phyloP scores from a whole-genome alignment of 306 rosid genomes.

The Inga laurina region DNA sequence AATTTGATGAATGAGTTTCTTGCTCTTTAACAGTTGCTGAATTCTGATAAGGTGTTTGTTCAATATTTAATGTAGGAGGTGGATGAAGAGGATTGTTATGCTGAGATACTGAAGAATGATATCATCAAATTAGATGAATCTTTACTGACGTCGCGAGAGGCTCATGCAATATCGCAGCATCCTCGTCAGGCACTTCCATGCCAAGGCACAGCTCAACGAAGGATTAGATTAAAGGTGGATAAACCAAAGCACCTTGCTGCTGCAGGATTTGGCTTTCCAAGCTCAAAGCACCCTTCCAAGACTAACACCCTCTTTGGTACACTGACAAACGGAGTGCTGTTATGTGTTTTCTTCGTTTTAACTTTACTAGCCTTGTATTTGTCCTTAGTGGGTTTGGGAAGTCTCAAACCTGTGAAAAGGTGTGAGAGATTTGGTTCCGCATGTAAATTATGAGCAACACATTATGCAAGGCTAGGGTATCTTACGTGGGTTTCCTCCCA shows the following conservation, averaged over 20 bases:
- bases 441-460: not conserved
- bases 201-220: conserved; percentile 73
- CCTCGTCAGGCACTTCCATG: conserved; percentile 24
- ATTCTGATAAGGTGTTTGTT: not conserved
- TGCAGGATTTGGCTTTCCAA: conserved; percentile 13
- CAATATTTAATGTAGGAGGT: conserved; percentile 38
- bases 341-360: not conserved
- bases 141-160: conserved; percentile 30
- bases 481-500: not conserved
- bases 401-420: conserved; percentile 34
- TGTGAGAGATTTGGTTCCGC: conserved; percentile 5
- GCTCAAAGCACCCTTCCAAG: conserved; percentile 37
- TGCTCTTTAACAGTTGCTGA: not conserved
- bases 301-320: not conserved
- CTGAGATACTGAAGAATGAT: conserved; percentile 85
- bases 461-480: not conserved
- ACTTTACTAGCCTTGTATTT: conserved; percentile 29
- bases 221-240: conserved; percentile 49
- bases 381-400: conserved; percentile 40
- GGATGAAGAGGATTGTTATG: conserved; percentile 75
- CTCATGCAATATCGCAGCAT: conserved; percentile 36
- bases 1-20: not conserved
- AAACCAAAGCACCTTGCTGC: conserved; percentile 26
- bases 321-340: not conserved
- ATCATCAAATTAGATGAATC: conserved; percentile 74